Conservation (phyloP, 1,284 basidiomycete genomes). For the Amylostereum chailletii region DNA sequence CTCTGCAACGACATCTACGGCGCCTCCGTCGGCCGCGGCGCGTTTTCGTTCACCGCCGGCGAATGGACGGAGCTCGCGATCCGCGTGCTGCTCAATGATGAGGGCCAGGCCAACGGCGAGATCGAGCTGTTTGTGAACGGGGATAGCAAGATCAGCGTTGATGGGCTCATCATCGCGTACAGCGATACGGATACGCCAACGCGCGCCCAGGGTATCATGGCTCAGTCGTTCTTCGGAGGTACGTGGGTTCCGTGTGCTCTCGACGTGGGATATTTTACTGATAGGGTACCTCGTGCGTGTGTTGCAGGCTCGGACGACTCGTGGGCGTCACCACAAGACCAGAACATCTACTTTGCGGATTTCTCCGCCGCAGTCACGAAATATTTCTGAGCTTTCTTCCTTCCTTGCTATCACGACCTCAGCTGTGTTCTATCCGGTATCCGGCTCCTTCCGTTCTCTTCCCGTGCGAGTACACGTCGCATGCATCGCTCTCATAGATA, state of each 20-base stretch:
- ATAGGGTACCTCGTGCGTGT: no score
- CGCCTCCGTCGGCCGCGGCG: slow-evolving; percentile 63
- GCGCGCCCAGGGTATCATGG: slow-evolving; percentile 45
- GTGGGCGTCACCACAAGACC: slow-evolving; percentile 48
- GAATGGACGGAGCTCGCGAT: slow-evolving; percentile 58
- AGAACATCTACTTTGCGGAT: slow-evolving; percentile 55
- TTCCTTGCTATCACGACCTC: no score
- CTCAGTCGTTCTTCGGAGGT: slow-evolving; percentile 67
- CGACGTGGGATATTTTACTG: slow-evolving; percentile 4
- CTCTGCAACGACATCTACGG: slow-evolving; percentile 58
- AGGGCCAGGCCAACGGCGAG: slow-evolving; percentile 50
- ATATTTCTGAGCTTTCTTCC: slow-evolving; percentile 24
- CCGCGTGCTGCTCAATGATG: slow-evolving; percentile 53
- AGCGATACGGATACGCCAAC: slow-evolving; percentile 28
- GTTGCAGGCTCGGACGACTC: slow-evolving; percentile 31
- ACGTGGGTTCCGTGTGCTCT: slow-evolving; percentile 12
- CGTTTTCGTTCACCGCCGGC: slow-evolving; percentile 54
- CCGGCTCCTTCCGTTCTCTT: no score
- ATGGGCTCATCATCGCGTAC: slow-evolving; percentile 40
- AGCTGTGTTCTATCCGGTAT: no score
- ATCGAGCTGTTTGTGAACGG: slow-evolving; percentile 51
- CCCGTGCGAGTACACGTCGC: no score
- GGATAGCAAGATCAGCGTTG: slow-evolving; percentile 43
- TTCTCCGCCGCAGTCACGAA: slow-evolving; percentile 54
- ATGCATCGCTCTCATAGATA: no score